A percentile compares a stretch with the other conserved stretches of the same genome.
phyloP scores from a whole-genome alignment of 192 early-diverging fungal genomes.

The Coemansia pectinata region DNA sequence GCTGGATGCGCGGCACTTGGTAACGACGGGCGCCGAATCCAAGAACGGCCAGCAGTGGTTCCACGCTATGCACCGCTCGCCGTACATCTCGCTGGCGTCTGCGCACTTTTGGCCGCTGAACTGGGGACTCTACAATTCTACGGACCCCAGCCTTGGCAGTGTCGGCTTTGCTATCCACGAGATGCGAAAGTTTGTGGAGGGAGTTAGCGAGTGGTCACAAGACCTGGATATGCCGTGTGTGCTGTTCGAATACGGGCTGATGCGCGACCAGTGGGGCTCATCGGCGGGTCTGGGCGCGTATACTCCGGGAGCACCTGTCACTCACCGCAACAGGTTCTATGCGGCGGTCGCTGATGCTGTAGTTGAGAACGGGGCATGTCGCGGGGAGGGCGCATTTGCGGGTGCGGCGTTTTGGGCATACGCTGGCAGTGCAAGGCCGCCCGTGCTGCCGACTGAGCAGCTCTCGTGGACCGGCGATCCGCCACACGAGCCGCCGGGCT shows the following conservation, averaged over 20 bases:
- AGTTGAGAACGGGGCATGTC: constrained; percentile 25
- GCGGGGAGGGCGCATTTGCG: constrained; percentile 23
- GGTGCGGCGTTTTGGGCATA: constrained; percentile 72
- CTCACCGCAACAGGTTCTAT: constrained; percentile 60
- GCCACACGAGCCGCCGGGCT: constrained; percentile 62
- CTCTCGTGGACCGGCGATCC: constrained; percentile 60
- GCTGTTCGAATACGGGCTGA: constrained; percentile 64
- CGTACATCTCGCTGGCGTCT: constrained; percentile 56
- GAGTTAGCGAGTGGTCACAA: constrained; percentile 56
- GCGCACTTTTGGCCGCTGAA: constrained; percentile 59
- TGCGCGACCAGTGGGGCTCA: constrained; percentile 46
- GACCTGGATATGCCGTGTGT: constrained; percentile 55
- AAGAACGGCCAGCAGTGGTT: constrained; percentile 60
- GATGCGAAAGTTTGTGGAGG: constrained; percentile 41
- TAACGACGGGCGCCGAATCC: constrained; percentile 66
- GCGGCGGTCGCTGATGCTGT: constrained; percentile 27
- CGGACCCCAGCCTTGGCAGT: constrained; percentile 36
- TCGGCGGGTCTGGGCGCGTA: constrained; percentile 38
- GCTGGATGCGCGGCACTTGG: constrained; percentile 59
- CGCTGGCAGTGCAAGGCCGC: constrained; percentile 56
- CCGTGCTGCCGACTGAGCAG: constrained; percentile 19
- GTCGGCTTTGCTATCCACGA: constrained; percentile 46
- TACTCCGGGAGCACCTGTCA: constrained; percentile 48
- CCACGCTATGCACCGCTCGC: constrained; percentile 49
- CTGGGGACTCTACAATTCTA: constrained; percentile 62